These are phyloP conservation scores for Fusarium brachygibbosum DNA, from an alignment of 2,329 filamentous ascomycete genomes.

Conservation along the genomic window DNA sequence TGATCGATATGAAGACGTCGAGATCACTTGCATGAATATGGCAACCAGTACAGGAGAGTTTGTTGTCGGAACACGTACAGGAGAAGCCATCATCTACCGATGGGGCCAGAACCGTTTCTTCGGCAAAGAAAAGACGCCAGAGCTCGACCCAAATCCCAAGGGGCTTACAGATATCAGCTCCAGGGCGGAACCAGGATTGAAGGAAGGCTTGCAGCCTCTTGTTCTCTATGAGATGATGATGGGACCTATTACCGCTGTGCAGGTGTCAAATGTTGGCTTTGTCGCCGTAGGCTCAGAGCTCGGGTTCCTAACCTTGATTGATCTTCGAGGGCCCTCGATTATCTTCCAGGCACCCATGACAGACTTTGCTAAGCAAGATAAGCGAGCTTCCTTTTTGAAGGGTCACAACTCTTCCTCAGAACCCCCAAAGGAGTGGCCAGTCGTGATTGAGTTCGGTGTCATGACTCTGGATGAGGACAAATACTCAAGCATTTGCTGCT, in stretches of 20 bases:
- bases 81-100: slow-evolving; percentile 88
- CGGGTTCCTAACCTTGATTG: slow-evolving; percentile 84
- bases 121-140: slow-evolving; percentile 70
- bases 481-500: slow-evolving; percentile 93
- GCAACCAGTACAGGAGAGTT: slow-evolving; percentile 86
- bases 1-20: slow-evolving; percentile 81
- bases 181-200: slow-evolving; percentile 78
- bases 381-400: slow-evolving; percentile 78
- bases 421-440: slow-evolving; percentile 77
- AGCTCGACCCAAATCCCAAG: slow-evolving; percentile 72
- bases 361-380: slow-evolving; percentile 82
- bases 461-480: slow-evolving; percentile 94
- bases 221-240: slow-evolving; percentile 86
- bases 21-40: slow-evolving; percentile 84
- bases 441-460: slow-evolving; percentile 88
- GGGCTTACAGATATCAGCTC: slow-evolving; percentile 80
- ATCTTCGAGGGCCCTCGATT: slow-evolving; percentile 86
- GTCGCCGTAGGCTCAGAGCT: slow-evolving; percentile 87
- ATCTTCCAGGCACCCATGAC: slow-evolving; percentile 81
- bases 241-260: slow-evolving; percentile 82
- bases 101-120: slow-evolving; percentile 86
- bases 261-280: slow-evolving; percentile 94
- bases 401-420: slow-evolving; percentile 54
- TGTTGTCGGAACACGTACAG: slow-evolving; percentile 81
- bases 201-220: slow-evolving; percentile 84